Evolutionary conservation across 345 rosid genomes (phyloP).

Genomic region (Boechera retrofracta): DNA sequence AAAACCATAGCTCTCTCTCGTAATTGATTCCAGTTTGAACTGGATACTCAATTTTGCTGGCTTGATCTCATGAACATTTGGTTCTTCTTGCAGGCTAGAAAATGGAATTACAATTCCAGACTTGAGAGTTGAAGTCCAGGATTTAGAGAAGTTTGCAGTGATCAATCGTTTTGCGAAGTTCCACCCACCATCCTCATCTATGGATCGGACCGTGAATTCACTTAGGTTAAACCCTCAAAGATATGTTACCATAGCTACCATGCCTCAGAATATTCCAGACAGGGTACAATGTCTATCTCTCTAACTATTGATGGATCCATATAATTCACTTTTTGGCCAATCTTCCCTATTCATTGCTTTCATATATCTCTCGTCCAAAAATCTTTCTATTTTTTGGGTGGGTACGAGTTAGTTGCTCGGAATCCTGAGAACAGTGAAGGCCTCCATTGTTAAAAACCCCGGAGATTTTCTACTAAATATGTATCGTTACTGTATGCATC

Average conservation of each 20-base stretch:
- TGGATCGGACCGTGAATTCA: constrained; percentile 49
- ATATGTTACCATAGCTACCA: constrained; percentile 83
- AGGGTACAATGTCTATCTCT: constrained; percentile 90
- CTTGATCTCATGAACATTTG: constrained; percentile 27
- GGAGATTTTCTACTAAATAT: constrained; percentile 33
- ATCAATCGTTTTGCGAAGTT: constrained; percentile 94
- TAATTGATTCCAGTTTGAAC: background rate
- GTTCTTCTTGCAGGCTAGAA: constrained; percentile 64
- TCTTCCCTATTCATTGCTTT: constrained; percentile 30
- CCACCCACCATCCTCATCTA: constrained; percentile 64
- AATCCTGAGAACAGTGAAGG: constrained; percentile 29
- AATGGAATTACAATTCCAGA: constrained; percentile 67
- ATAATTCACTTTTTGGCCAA: constrained; percentile 39
- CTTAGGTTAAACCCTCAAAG: constrained; percentile 68
- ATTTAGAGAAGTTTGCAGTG: constrained; percentile 76
- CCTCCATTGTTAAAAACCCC: constrained; percentile 23
- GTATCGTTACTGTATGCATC: constrained; percentile 33
- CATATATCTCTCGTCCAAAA: constrained; percentile 10
- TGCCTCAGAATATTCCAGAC: constrained; percentile 89
- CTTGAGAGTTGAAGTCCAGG: constrained; percentile 80
- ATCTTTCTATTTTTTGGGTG: constrained; percentile 33
- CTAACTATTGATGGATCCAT: constrained; percentile 59
- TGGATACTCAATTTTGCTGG: background rate
- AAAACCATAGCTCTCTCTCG: constrained; percentile 2
- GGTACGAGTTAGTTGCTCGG: constrained; percentile 35